These are phyloP conservation scores for Escovopsis sp. DNA, from an alignment of 2,329 filamentous ascomycete species.

Conservation along the genomic window DNA sequence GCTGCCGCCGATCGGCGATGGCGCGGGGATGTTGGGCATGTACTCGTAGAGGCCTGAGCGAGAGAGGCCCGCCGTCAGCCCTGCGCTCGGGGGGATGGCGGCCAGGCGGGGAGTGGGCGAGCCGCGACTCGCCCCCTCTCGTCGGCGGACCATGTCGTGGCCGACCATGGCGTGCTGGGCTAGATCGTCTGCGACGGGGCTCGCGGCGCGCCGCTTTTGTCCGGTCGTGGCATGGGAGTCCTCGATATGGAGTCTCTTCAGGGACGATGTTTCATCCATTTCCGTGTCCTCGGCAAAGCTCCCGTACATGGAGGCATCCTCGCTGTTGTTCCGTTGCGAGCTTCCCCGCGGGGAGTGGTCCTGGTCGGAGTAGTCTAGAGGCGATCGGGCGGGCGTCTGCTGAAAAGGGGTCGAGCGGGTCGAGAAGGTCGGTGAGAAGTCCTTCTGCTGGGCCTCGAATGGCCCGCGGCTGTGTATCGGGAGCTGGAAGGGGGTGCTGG, in stretches of 20 bases:
- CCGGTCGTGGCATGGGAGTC: slow-evolving; percentile 26
- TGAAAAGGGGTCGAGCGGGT: slow-evolving; percentile 29
- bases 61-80: slow-evolving; percentile 24
- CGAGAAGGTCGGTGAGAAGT: slow-evolving; percentile 29
- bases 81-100: slow-evolving; percentile 27
- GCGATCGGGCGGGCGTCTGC: slow-evolving; percentile 22
- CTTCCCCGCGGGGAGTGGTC: slow-evolving; percentile 32
- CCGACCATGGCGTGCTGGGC: slow-evolving; percentile 21
- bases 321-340: slow-evolving; percentile 34
- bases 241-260: slow-evolving; percentile 36
- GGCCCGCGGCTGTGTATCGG: slow-evolving; percentile 24
- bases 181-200: slow-evolving; percentile 34
- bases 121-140: slow-evolving; percentile 31
- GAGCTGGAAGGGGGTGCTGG: slow-evolving; percentile 29
- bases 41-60: slow-evolving; percentile 32
- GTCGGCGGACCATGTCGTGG: slow-evolving; percentile 31
- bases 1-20: slow-evolving; percentile 25
- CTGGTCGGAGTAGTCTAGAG: slow-evolving; percentile 27
- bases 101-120: slow-evolving; percentile 37
- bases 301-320: slow-evolving; percentile 31
- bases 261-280: slow-evolving; percentile 34
- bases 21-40: slow-evolving; percentile 28
- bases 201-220: slow-evolving; percentile 41
- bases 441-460: slow-evolving; percentile 29
- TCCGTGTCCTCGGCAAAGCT: slow-evolving; percentile 32